These are phyloP conservation scores for Pulicaria dysenterica DNA, from an alignment of 129 eudicot genomes.

Conservation along the genomic window DNA sequence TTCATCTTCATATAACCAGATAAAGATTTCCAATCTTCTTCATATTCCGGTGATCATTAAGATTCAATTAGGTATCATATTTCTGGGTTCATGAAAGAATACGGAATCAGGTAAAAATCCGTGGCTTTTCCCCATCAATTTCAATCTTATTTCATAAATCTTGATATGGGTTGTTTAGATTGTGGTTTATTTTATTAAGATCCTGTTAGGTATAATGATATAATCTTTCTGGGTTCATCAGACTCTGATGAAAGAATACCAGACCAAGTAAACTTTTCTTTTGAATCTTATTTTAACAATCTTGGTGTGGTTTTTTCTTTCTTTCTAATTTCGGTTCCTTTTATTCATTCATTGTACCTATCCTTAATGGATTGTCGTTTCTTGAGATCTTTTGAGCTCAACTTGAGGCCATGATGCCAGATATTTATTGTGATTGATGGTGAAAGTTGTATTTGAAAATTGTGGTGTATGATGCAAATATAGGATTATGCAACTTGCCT, in stretches of 20 bases:
- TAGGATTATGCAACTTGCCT: slow-evolving; percentile 45
- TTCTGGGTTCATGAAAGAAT: slow-evolving; percentile 28
- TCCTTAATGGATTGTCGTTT: slow-evolving; percentile 3
- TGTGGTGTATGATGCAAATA: slow-evolving; percentile 31
- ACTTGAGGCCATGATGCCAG: slow-evolving; percentile 16
- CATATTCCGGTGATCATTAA: slow-evolving; percentile 4
- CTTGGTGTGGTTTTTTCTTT: slow-evolving; percentile 12
- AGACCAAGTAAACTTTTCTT: slow-evolving; percentile 11
- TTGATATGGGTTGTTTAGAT: not conserved
- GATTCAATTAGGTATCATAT: not conserved
- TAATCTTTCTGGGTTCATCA: slow-evolving; percentile 26
- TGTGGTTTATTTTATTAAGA: not conserved
- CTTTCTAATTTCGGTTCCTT: not conserved
- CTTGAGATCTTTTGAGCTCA: slow-evolving; percentile 22
- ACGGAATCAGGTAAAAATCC: slow-evolving; percentile 22
- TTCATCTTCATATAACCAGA: slow-evolving; percentile 2
- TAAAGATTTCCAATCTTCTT: slow-evolving; percentile 4
- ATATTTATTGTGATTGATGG: slow-evolving; percentile 23
- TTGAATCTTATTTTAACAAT: not conserved
- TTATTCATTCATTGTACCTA: slow-evolving; percentile 2
- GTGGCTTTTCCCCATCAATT: not conserved
- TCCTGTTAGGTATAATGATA: too few species aligned
- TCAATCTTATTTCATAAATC: not conserved
- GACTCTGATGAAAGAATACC: slow-evolving; percentile 24
- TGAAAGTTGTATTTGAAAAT: slow-evolving; percentile 13